Evolutionary conservation across 1,139 yeast species (phyloP).

Genomic region (Yamadazyma sp.): DNA sequence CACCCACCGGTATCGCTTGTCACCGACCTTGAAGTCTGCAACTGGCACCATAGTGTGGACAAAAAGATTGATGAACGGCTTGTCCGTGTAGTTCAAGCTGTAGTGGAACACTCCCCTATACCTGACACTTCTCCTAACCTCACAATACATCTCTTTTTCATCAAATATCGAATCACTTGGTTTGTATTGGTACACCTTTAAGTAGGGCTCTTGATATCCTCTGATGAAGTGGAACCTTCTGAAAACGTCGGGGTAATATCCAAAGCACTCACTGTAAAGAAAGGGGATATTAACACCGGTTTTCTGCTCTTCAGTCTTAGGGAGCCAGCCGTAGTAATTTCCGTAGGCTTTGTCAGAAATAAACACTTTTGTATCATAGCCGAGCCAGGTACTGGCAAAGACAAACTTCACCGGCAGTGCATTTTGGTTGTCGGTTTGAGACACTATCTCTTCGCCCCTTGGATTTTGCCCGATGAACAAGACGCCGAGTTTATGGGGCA

Average conservation of each 20-base stretch:
- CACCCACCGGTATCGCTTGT: slow-evolving; percentile 6
- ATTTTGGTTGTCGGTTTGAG: not conserved
- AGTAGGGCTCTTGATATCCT: slow-evolving; percentile 3
- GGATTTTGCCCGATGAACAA: not conserved
- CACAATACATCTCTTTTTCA: slow-evolving; percentile 2
- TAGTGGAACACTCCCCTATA: slow-evolving; percentile 1
- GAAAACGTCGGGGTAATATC: not conserved
- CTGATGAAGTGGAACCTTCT: not conserved
- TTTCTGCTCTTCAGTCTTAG: slow-evolving; percentile 3
- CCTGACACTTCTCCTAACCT: slow-evolving; percentile 1
- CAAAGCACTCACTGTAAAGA: not conserved
- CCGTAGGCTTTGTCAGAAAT: slow-evolving; percentile 4
- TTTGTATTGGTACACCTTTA: slow-evolving; percentile 5
- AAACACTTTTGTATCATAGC: slow-evolving; percentile 5
- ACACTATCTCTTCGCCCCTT: not conserved
- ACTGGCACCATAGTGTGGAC: slow-evolving; percentile 4
- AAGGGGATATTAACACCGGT: slow-evolving; percentile 1
- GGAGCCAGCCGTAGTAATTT: slow-evolving; percentile 5
- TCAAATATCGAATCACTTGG: slow-evolving; percentile 3
- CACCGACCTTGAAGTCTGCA: slow-evolving; percentile 4
- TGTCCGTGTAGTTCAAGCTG: slow-evolving; percentile 2
- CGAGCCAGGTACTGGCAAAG: slow-evolving; percentile 2
- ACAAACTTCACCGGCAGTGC: slow-evolving; percentile 6
- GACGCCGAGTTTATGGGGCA: not conserved
- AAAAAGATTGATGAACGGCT: not conserved